Base-by-base conservation (phyloP, 2,329 filamentous ascomycete genomes). In the Pseudocercospora vitis region DNA sequence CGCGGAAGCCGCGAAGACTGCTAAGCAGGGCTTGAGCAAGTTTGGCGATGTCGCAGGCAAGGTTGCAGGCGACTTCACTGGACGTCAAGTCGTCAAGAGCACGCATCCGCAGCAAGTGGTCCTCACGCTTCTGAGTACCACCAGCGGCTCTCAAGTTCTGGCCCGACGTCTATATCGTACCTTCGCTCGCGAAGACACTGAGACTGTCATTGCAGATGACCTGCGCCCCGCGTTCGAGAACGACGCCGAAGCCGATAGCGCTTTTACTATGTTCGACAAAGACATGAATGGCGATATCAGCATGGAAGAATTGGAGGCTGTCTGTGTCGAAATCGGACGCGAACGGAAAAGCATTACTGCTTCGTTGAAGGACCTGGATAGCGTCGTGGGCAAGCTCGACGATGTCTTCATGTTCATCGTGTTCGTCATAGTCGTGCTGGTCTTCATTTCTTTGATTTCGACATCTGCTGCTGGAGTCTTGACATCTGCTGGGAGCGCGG, bases 221-320 rank as follows among this genome's bases (percentile, higher is more conserved):
- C 73, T 97, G 50, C 85, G 84, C 57, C 76, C 81, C 8, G 91
- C 89, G 0, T 96, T 96, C 63, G 81, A 87, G 7, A 88, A 86
- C 19, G 81, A 86, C 14, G 91, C 96, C 11, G 92, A 96, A 68
- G 89, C 91, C 0, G 87, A 94, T 50, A 88, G 88, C 2, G 91
- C 91, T 0, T 96, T 97, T 65, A 78, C 80, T 63, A 91, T 96
- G 78, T 96, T 96, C 63, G 92, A 97, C 74, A 95, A 94, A 68
- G 92, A 97, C 65, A 83, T 96, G 76, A 97, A 97, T 60, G 92
- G 91, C 3, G 92, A 97, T 66, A 95, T 96, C 46, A 95, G 89
- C 0, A 91, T 96, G 82, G 90, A 96, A 65, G 92, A 96, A 69
- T 81, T 97, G 18, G 91, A 96, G 71, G 84, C 89, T 18, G 91